Conservation (phyloP, 23 red algal species). For the Agarophyton chilense region DNA sequence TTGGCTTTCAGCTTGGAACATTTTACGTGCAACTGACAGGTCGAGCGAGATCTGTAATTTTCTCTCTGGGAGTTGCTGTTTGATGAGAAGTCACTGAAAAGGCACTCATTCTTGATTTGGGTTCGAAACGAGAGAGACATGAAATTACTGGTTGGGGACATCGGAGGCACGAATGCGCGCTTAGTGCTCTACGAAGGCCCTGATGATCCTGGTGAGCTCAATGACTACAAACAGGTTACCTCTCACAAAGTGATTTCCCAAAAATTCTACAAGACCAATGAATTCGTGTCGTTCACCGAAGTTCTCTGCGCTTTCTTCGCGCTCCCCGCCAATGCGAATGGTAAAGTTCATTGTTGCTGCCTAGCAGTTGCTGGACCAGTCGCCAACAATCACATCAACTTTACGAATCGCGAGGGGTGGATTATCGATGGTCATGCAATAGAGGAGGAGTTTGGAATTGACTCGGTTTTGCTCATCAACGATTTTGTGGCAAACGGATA, state of each 20-base stretch:
- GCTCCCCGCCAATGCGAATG: constrained; percentile 1
- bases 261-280: constrained; percentile 80
- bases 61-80: no score
- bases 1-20: no score
- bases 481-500: constrained; percentile 97
- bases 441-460: constrained; percentile 74
- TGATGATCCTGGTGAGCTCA: not conserved
- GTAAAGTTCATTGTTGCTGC: constrained; percentile 63
- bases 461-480: constrained; percentile 78
- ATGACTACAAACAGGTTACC: constrained; percentile 22
- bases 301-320: constrained; percentile 75
- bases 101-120: no score
- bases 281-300: constrained; percentile 82
- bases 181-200: constrained; percentile 75
- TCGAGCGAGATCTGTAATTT: no score
- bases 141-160: constrained; percentile 84
- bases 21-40: no score
- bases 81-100: no score
- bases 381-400: constrained; percentile 81
- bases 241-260: constrained; percentile 67
- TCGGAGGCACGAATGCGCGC: constrained; percentile 96
- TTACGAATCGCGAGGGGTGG: constrained; percentile 96
- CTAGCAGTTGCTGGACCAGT: constrained; percentile 94
- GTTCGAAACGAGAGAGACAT: not conserved
- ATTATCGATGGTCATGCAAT: constrained; percentile 88